Base-by-base conservation (phyloP, 1,284 basidiomycete species). In the Naganishia sp. region DNA sequence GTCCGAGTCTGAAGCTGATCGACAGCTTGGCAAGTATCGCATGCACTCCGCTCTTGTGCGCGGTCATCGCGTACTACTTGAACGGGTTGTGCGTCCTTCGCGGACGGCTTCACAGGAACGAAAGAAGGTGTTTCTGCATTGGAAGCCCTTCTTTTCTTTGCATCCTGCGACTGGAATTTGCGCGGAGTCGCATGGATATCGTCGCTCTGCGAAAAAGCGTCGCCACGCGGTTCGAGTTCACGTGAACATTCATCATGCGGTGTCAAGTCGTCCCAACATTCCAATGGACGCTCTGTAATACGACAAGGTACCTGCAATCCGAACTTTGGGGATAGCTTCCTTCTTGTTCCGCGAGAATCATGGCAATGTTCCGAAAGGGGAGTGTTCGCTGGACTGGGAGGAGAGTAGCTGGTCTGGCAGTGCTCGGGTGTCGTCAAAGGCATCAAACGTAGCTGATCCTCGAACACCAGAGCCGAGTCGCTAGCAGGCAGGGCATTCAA, bases 1-100 rank as follows among this genome's bases (percentile, higher is more conserved):
- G 65, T 66, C 25, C 56, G 48, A n/a, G 56, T 87, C 86, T 42
- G 50, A 15, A 61, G 36, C 33, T 61, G 33, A 23, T 61, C 57
- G 10, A 61, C 57, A 21, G 43, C 44, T 36, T 52, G 36, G 48
- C 57, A 61, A n/a, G 57, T 61, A 23, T 61, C 57, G 45, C 57
- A 61, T 50, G 46, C 36, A 5, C 39, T 25, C 33, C 42, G 28
- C n/a, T 61, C 48, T 21, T 45, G 31, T 21, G 25, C 43, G 2
- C 16, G 50, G 6, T 39, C 33, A 13, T 49, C 48, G 11, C 6
- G 18, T 16, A 2, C 16, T 33, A 11, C 31, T n/a, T 33, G 31
- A 39, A 9, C 36, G n/a, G 11, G n/a, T 33, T 39, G 33, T 6
- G 31, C 13, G 21, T 55, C 33, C 1, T 42, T 42, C 15, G 13